Evolutionary conservation across 768 basidiomycete species (phyloP).

Genomic region (Neoboletus brunneissimus): DNA sequence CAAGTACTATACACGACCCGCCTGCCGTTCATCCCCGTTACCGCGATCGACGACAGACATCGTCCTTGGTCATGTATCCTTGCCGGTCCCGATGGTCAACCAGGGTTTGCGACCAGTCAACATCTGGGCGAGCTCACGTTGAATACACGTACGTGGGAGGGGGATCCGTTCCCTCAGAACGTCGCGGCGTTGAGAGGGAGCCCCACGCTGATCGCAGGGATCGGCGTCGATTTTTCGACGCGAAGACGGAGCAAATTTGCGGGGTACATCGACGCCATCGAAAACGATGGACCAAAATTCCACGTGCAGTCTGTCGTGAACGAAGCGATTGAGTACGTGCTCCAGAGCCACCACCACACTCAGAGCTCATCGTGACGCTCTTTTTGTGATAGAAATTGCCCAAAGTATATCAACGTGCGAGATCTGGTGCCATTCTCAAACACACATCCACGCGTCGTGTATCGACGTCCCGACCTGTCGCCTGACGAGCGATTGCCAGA

Average conservation of each 20-base stretch:
- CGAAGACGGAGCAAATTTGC: slow-evolving; percentile 64
- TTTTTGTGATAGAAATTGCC: slow-evolving; percentile 51
- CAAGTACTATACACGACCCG: slow-evolving; percentile 46
- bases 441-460: slow-evolving; percentile 38
- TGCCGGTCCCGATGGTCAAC: slow-evolving; percentile 41
- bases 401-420: slow-evolving; percentile 64
- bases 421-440: slow-evolving; percentile 44
- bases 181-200: slow-evolving; percentile 3
- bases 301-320: slow-evolving; percentile 42
- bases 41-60: slow-evolving; percentile 47
- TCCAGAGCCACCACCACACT: background rate
- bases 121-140: slow-evolving; percentile 36
- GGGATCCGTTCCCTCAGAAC: slow-evolving; percentile 52
- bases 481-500: slow-evolving; percentile 44
- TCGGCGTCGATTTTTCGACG: slow-evolving; percentile 60
- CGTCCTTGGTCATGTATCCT: slow-evolving; percentile 63
- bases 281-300: slow-evolving; percentile 32
- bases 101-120: slow-evolving; percentile 43
- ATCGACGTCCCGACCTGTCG: slow-evolving; percentile 35
- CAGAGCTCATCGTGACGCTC: background rate
- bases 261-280: slow-evolving; percentile 41
- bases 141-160: slow-evolving; percentile 47
- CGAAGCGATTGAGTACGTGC: slow-evolving; percentile 56
- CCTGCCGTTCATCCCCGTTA: slow-evolving; percentile 54
- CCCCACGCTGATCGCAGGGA: slow-evolving; percentile 48